Base-by-base conservation (phyloP, 768 basidiomycete species). In the Lactarius quietus region DNA sequence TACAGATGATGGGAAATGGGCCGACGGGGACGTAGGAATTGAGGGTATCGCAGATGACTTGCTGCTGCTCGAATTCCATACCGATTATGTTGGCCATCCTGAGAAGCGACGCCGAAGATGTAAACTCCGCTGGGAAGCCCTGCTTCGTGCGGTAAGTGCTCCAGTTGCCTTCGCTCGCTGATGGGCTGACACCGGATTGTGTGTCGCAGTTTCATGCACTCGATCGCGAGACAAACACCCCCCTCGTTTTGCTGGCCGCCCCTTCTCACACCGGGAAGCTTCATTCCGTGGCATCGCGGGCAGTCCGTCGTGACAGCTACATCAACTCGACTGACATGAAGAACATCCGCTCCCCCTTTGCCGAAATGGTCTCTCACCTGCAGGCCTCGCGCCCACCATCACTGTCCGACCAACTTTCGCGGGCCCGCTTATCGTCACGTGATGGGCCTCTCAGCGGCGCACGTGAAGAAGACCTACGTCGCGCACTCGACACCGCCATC, bases 171-270 rank as follows among this genome's bases (percentile, higher is more conserved):
- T n/a, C n/a, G n/a, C n/a, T n/a, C n/a, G n/a, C n/a, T n/a, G n/a
- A n/a, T n/a, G n/a, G 51, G 23, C 48, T 29, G 67, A 38, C 66
- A 33, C 45, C 45, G 7, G 54, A 60, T 33, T n/a, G n/a, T n/a
- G n/a, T n/a, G n/a, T n/a, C 33, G 33, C 68, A 93, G 90, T 88
- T 93, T 80, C 87, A 90, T 76, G 81, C 81, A 36, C 76, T 93
- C 33, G 90, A 92, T 76, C 82, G 89, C 53, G 88, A 91, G 74
- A 93, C 91, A 5, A 90, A 92, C 69, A 81, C 90, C 10, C 91
- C 89, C 0, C 81, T 93, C 78, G 75, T 92, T 28, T 76, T 93
- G 0, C 76, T 93, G 31, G 90, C 90, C 6, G 83, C 90, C 0
- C 91, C 90, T 0, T 85, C 90, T 2, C 90, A 92, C 71, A 80